phyloP scores from a whole-genome alignment of 345 rosid genomes.

The Populus deltoides region DNA sequence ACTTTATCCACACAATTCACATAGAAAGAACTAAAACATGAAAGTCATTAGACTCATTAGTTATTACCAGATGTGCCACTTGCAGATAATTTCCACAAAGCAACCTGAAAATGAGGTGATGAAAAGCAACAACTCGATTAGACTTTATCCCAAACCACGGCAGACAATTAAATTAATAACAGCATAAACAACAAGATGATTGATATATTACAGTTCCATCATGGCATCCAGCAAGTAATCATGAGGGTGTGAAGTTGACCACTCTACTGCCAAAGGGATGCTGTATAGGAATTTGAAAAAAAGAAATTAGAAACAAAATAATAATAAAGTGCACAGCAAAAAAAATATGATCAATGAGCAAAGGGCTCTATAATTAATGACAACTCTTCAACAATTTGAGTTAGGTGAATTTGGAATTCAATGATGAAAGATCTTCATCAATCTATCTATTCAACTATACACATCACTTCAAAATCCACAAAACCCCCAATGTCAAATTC shows the following conservation, averaged over 20 bases:
- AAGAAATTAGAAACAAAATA: background rate
- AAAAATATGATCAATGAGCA: background rate
- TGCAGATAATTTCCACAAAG: slow-evolving; percentile 80
- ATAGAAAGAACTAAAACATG: background rate
- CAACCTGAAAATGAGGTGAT: slow-evolving; percentile 53
- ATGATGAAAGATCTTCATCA: background rate
- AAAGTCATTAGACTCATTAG: background rate
- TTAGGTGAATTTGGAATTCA: background rate
- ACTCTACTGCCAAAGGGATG: background rate
- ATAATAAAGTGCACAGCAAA: background rate
- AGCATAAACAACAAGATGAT: slow-evolving; percentile 4
- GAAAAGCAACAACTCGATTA: background rate
- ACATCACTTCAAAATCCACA: background rate
- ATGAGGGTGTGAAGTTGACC: slow-evolving; percentile 38
- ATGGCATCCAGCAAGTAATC: slow-evolving; percentile 94
- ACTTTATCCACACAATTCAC: background rate
- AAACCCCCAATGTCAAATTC: background rate
- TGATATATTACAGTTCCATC: slow-evolving; percentile 68
- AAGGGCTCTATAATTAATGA: background rate
- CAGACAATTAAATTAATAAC: background rate
- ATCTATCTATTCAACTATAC: background rate
- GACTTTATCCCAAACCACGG: background rate
- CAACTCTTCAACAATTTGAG: background rate
- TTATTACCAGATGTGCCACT: slow-evolving; percentile 48
- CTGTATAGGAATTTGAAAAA: background rate